Evolutionary conservation across 306 rosid species (phyloP).

Genomic region (Ormosia semicastrata): DNA sequence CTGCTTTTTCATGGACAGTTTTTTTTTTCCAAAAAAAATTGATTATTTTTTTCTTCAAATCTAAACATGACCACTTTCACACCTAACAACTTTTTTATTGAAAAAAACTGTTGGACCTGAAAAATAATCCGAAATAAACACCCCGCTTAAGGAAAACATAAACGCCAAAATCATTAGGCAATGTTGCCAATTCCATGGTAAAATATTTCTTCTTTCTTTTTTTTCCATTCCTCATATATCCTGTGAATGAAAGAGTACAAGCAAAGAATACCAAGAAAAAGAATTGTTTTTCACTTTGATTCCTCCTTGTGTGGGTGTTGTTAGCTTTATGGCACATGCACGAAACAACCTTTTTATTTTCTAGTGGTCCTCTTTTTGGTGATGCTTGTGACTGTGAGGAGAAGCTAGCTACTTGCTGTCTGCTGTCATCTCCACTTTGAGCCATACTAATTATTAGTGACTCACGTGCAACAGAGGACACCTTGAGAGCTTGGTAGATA

Average conservation of each 20-base stretch:
- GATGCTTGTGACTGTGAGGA: conserved; percentile 31
- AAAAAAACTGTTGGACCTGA: no score
- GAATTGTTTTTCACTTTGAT: conserved; percentile 22
- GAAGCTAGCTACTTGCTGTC: conserved; percentile 35
- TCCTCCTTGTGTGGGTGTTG: conserved; percentile 20
- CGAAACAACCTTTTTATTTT: conserved; percentile 19
- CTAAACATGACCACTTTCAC: no score
- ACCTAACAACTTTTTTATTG: no score
- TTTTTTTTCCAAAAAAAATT: no score
- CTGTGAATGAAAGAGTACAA: conserved; percentile 11
- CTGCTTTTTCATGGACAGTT: no score
- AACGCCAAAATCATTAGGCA: neutral
- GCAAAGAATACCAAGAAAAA: conserved; percentile 22
- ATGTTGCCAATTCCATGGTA: neutral
- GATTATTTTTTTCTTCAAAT: no score
- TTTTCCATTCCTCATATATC: neutral
- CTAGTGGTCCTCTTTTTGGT: conserved; percentile 43
- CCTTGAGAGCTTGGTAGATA: neutral
- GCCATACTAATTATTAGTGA: conserved; percentile 8
- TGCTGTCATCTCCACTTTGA: neutral
- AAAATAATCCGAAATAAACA: no score
- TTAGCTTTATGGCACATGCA: conserved; percentile 35
- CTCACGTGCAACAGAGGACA: conserved; percentile 37
- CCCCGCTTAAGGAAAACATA: neutral
- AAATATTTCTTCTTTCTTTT: neutral